Evolutionary conservation across 106 monocot species (phyloP).

Genomic region (Allium sativum): DNA sequence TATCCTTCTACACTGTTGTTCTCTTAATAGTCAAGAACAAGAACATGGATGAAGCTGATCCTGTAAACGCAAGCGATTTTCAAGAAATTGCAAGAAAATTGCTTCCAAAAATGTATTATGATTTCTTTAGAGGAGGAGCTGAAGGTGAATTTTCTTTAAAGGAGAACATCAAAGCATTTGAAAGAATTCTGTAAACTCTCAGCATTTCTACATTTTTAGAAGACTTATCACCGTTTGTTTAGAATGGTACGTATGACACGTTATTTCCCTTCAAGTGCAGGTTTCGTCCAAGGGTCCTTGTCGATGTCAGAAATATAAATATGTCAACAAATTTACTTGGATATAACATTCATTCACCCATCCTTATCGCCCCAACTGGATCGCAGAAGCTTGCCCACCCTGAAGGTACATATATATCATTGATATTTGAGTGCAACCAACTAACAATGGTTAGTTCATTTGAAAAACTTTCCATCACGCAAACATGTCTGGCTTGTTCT

Average conservation of each 20-base stretch:
- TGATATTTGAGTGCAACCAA: too few relatives aligned
- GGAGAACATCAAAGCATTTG: slow-evolving; percentile 63
- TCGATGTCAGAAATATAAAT: slow-evolving; percentile 32
- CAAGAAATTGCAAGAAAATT: slow-evolving; percentile 51
- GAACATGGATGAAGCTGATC: slow-evolving; percentile 10
- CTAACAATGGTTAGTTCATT: too few relatives aligned
- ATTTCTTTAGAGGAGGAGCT: slow-evolving; percentile 67
- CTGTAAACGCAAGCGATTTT: slow-evolving; percentile 56
- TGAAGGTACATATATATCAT: slow-evolving; percentile 28
- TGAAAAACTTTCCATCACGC: too few relatives aligned
- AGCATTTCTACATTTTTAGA: too few relatives aligned
- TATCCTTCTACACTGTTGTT: too few relatives aligned
- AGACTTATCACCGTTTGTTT: too few relatives aligned
- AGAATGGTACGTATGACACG: too few relatives aligned
- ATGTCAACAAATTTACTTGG: slow-evolving; percentile 39
- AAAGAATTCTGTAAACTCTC: slow-evolving; percentile 50
- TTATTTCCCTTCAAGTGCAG: too few relatives aligned
- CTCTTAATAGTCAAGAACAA: too few relatives aligned
- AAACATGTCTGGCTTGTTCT: too few relatives aligned
- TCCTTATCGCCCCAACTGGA: slow-evolving; percentile 38
- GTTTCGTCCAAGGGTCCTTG: slow-evolving; percentile 34
- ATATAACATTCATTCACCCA: slow-evolving; percentile 23
- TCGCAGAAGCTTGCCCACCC: slow-evolving; percentile 42
- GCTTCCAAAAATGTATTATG: slow-evolving; percentile 79
- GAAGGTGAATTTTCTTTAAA: slow-evolving; percentile 66